Percentiles rank a stretch among this genome's conserved stretches.
phyloP scores from a whole-genome alignment of 2,329 filamentous ascomycete genomes.

The Xylariomycetidae sp. region DNA sequence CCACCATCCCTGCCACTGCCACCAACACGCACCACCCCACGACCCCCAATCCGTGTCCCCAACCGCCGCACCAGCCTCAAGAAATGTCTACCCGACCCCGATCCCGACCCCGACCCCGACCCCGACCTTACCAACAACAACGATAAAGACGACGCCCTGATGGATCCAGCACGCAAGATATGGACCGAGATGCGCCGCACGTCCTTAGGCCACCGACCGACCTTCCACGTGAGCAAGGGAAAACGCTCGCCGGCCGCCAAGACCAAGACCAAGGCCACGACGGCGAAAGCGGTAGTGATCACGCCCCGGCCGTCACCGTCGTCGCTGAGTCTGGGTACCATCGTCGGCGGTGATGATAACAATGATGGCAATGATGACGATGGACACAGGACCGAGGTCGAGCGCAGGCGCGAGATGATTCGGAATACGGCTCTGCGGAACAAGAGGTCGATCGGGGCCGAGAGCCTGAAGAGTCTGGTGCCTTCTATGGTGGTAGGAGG shows the following conservation, averaged over 20 bases:
- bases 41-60: not conserved
- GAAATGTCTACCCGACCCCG: constrained; percentile 7
- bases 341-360: too few relatives aligned
- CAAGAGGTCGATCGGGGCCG: constrained; percentile 23
- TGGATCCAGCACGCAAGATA: constrained; percentile 22
- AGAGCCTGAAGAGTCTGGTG: constrained; percentile 25
- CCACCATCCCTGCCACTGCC: not conserved
- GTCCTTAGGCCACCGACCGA: constrained; percentile 11
- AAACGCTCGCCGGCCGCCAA: constrained; percentile 9
- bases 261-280: too few relatives aligned
- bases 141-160: constrained; percentile 8
- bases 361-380: too few relatives aligned
- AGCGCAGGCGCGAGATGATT: constrained; percentile 16
- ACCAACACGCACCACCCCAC: not conserved
- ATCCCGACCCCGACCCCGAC: constrained; percentile 1
- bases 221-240: constrained; percentile 11
- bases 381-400: constrained; percentile 14
- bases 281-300: too few relatives aligned
- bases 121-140: too few relatives aligned
- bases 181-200: constrained; percentile 26
- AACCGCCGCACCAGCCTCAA: not conserved
- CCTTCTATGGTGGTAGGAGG: constrained; percentile 18
- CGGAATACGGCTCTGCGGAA: constrained; percentile 22
- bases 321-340: too few relatives aligned
- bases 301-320: too few relatives aligned